These are phyloP conservation scores for Terana coerulea DNA, from an alignment of 768 basidiomycete genomes.

Conservation along the genomic window DNA sequence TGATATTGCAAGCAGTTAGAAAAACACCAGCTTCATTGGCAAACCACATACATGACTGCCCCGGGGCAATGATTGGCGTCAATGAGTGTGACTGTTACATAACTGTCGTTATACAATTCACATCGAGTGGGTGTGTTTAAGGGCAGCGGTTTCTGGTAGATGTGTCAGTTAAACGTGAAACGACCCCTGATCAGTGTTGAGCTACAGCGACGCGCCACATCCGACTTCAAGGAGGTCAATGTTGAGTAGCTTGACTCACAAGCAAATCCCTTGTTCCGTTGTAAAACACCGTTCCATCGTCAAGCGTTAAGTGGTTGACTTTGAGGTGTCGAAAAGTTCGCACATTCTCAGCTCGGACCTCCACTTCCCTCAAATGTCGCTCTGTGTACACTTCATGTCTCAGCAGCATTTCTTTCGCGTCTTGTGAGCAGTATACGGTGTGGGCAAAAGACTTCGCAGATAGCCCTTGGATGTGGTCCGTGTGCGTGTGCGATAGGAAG, in stretches of 20 bases:
- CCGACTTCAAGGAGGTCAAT: neutral
- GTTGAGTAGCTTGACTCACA: slow-evolving; percentile 35
- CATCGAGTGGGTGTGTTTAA: slow-evolving; percentile 62
- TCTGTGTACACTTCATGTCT: slow-evolving; percentile 69
- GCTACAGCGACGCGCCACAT: neutral
- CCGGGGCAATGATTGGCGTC: slow-evolving; percentile 97
- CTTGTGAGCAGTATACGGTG: slow-evolving; percentile 70
- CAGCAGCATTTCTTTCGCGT: slow-evolving; percentile 85
- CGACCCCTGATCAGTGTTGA: neutral
- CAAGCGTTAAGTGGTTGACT: slow-evolving; percentile 42
- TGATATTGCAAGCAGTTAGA: slow-evolving; percentile 26
- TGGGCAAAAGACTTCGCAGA: slow-evolving; percentile 71
- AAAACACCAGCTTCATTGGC: neutral
- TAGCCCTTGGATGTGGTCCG: slow-evolving; percentile 82
- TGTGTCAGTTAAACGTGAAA: neutral
- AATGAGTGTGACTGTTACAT: slow-evolving; percentile 71
- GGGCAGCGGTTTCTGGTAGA: slow-evolving; percentile 49
- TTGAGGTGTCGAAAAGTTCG: slow-evolving; percentile 69
- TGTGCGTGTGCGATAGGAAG: slow-evolving; percentile 87
- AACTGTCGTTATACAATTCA: slow-evolving; percentile 51
- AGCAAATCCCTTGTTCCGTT: slow-evolving; percentile 63
- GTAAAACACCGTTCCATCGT: slow-evolving; percentile 47
- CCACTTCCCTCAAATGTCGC: slow-evolving; percentile 51
- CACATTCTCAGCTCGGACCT: slow-evolving; percentile 45
- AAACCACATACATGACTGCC: slow-evolving; percentile 70